Base-by-base conservation (phyloP, 768 basidiomycete species). In the Lentinus tigrinus region DNA sequence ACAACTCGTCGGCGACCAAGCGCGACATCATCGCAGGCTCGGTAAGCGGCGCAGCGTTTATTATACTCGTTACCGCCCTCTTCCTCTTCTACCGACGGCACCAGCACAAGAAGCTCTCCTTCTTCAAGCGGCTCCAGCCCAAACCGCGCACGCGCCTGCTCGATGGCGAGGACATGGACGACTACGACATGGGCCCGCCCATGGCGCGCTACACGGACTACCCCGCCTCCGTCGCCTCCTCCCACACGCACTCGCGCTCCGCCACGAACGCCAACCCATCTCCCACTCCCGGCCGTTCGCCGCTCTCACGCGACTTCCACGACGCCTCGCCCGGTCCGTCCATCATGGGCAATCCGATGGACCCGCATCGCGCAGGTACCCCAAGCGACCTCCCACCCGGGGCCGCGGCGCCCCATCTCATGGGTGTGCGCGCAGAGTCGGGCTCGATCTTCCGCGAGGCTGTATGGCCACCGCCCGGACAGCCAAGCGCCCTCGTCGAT, bases 11-110 rank as follows among this genome's bases (percentile, higher is more conserved):
- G 28, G 58, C 58, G 6, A 61, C 58, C 4, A 61, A 62, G 42
- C 62, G 63, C 21, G 66, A 63, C 49, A 69, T 73, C 21, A 69
- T 74, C 44, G 69, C 64, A 3, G 73, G 73, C 42, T 68, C 68
- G 28, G 61, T 67, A 23, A 72, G 68, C 26, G 73, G 71, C 1
- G 62, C 57, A 5, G 67, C 64, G 2, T 51, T 72, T 36, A 39
- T 68, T 31, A 37, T 65, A 37, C 61, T 73, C 37, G 28, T 72
- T n/a, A 47, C 67, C 37, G 64, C 66, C 21, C 54, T 73, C 10
- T 57, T 70, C 27, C 59, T 69, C 56, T 73, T 71, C 66, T 69
- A 70, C 40, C 67, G 67, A 21, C 65, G 70, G 3, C 67, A 70
- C 44, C 63, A 69, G 56, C 52, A 56, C 51, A 64, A 66, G 55